Conservation (phyloP, 768 basidiomycete species). For the Jaapia argillacea region DNA sequence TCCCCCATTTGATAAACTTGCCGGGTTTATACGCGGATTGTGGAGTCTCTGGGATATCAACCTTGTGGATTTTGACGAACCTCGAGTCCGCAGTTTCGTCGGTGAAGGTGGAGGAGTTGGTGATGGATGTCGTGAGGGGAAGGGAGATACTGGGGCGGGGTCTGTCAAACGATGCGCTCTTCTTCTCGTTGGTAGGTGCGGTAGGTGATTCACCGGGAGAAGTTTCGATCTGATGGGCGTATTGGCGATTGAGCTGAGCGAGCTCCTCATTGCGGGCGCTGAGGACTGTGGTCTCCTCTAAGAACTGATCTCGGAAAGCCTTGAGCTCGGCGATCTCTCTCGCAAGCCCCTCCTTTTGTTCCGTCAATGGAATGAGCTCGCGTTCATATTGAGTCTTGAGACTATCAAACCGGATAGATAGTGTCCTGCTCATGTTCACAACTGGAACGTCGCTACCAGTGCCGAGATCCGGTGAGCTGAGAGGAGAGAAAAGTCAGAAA, state of each 20-base stretch:
- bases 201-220: constrained; percentile 7
- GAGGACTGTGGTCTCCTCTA: constrained; percentile 87
- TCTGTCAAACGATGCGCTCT: constrained; percentile 5
- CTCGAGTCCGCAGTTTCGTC: constrained; percentile 39
- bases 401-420: constrained; percentile 78
- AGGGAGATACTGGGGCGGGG: constrained; percentile 1
- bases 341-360: constrained; percentile 67
- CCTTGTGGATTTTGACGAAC: constrained; percentile 25
- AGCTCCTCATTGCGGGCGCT: constrained; percentile 91
- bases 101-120: constrained; percentile 31
- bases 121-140: constrained; percentile 15
- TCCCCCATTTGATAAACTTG: constrained; percentile 63
- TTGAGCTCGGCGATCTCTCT: constrained; percentile 84
- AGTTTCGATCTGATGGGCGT: constrained; percentile 66
- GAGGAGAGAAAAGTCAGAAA: too few species aligned
- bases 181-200: background rate
- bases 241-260: constrained; percentile 77
- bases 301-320: constrained; percentile 73
- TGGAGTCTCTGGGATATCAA: constrained; percentile 30
- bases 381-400: constrained; percentile 82
- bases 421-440: constrained; percentile 26
- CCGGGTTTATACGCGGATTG: constrained; percentile 39
- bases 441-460: constrained; percentile 25
- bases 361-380: constrained; percentile 77
- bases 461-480: constrained; percentile 8